These are phyloP conservation scores for Colletotrichum euphorbiae DNA, from an alignment of 2,329 filamentous ascomycete genomes.

Conservation along the genomic window DNA sequence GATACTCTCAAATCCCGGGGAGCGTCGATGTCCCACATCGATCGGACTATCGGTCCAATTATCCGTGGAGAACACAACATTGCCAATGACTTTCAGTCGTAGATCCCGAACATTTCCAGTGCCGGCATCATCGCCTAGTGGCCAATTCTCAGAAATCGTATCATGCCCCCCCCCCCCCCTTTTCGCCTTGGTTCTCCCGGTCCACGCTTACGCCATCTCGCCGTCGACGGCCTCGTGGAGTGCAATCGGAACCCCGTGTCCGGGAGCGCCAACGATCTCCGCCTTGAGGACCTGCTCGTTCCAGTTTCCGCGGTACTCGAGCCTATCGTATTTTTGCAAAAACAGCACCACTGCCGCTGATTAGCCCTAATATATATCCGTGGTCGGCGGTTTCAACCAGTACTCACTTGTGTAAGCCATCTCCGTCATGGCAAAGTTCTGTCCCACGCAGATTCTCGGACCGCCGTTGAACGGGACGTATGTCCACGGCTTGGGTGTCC, in stretches of 20 bases:
- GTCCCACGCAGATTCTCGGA: constrained; percentile 60
- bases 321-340: constrained; percentile 68
- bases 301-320: constrained; percentile 63
- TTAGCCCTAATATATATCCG: neutral
- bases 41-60: constrained; percentile 19
- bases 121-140: neutral
- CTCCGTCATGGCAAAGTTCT: constrained; percentile 70
- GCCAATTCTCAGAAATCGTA: neutral
- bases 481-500: constrained; percentile 65
- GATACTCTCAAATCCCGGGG: neutral
- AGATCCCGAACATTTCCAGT: neutral
- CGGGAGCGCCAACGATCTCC: constrained; percentile 57
- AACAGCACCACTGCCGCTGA: constrained; percentile 57
- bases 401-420: constrained; percentile 62
- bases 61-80: neutral
- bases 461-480: constrained; percentile 56
- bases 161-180: too few species aligned
- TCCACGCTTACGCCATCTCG: constrained; percentile 30
- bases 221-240: constrained; percentile 48
- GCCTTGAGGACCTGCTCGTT: constrained; percentile 56
- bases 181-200: neutral
- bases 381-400: neutral
- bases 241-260: constrained; percentile 55
- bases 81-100: neutral
- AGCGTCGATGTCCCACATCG: neutral